phyloP scores from a whole-genome alignment of 139 green algal species.

The Ettlia oleoabundans region DNA sequence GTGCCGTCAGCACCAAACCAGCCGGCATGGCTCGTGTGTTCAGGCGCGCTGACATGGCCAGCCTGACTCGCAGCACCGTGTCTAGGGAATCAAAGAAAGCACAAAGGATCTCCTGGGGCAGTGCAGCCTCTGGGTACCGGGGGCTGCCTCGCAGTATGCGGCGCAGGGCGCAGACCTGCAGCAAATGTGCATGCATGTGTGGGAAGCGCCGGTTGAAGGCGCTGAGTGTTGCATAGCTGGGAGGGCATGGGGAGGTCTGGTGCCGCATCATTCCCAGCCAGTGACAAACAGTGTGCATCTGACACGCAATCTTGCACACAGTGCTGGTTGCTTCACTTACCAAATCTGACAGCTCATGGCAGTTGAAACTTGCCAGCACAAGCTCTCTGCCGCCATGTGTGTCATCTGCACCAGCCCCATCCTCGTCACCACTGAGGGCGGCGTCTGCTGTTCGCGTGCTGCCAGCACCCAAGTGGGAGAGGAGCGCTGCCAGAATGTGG shows the following conservation, averaged over 20 bases:
- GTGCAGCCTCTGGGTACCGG: neutral
- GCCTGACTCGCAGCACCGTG: conserved; percentile 7
- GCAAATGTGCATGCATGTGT: neutral
- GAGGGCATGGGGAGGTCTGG: neutral
- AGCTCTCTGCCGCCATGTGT: too few species aligned
- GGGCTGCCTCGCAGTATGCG: conserved; percentile 14
- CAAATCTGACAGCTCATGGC: neutral
- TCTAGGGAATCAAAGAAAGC: conserved; percentile 13
- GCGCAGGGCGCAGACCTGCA: neutral
- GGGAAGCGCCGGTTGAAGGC: neutral
- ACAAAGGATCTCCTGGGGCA: neutral
- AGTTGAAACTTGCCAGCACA: neutral
- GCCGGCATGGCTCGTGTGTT: neutral
- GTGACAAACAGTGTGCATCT: too few species aligned
- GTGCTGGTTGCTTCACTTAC: neutral
- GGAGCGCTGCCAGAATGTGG: neutral
- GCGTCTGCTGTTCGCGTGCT: neutral
- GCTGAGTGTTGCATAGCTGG: neutral
- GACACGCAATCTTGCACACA: neutral
- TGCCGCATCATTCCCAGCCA: too few species aligned
- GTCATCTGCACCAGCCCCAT: too few species aligned
- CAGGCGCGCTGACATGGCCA: neutral
- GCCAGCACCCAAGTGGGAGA: neutral
- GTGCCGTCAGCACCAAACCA: conserved; percentile 8
- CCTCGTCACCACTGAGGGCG: neutral